phyloP scores from a whole-genome alignment of 768 basidiomycete genomes.

The Piloderma croceum region DNA sequence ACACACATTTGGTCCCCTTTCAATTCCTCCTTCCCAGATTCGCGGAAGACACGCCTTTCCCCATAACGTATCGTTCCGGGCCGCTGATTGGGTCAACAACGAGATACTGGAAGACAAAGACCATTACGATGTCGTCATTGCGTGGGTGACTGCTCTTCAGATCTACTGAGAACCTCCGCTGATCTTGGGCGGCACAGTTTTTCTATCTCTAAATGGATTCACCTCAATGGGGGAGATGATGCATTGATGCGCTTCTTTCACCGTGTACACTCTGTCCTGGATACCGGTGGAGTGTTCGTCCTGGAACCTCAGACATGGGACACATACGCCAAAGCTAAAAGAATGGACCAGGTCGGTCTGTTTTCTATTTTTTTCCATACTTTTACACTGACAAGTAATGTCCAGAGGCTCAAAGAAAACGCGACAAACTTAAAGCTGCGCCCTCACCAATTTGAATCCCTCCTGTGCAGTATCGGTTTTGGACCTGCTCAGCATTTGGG shows the following conservation, averaged over 20 bases:
- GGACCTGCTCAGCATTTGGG: constrained; percentile 42
- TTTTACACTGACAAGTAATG: not conserved
- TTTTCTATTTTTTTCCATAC: not conserved
- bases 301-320: constrained; percentile 86
- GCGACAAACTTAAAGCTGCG: constrained; percentile 50
- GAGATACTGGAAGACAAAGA: constrained; percentile 50
- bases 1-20: constrained; percentile 70
- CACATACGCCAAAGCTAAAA: constrained; percentile 71
- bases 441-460: constrained; percentile 54
- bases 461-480: constrained; percentile 64
- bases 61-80: constrained; percentile 69
- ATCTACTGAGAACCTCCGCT: no score
- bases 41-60: constrained; percentile 51
- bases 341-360: constrained; percentile 51
- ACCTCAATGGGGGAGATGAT: constrained; percentile 73
- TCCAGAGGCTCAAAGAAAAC: constrained; percentile 54
- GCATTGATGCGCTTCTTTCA: constrained; percentile 66
- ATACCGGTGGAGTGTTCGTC: constrained; percentile 61
- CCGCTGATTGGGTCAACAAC: constrained; percentile 67
- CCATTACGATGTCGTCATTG: constrained; percentile 74
- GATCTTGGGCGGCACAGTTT: no score
- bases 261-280: constrained; percentile 51
- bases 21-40: constrained; percentile 45
- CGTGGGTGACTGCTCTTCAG: constrained; percentile 42
- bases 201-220: constrained; percentile 90